A percentile compares a stretch with the other conserved stretches of the same genome.
Conservation (phyloP, 2,329 filamentous ascomycete genomes). For the Pyrenophora tritici-repentis region DNA sequence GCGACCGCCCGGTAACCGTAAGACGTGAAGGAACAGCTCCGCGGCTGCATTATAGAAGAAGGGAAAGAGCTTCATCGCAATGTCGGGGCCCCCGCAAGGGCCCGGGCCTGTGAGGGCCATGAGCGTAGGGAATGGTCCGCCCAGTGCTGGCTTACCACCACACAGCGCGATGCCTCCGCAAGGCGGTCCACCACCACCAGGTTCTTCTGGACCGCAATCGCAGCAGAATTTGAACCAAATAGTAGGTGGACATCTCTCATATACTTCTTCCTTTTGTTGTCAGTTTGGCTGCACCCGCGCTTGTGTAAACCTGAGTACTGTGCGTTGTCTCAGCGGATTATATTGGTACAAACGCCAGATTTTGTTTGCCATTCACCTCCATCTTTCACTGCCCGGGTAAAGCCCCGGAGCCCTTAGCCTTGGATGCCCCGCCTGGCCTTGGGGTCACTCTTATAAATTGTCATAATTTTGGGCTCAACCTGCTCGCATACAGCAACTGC, state of each 20-base stretch:
- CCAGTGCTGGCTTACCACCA: conserved; percentile 45
- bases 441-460: no score
- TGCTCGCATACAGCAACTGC: not conserved
- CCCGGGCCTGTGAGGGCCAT: conserved; percentile 43
- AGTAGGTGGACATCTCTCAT: conserved; percentile 62
- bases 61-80: conserved; percentile 30
- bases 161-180: conserved; percentile 55
- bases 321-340: not conserved
- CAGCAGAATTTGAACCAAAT: conserved; percentile 96
- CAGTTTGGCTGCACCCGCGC: not conserved
- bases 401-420: no score
- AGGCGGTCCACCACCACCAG: conserved; percentile 52
- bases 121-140: conserved; percentile 52
- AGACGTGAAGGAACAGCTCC: conserved; percentile 29
- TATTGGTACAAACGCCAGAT: not conserved
- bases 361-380: no score
- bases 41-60: conserved; percentile 11
- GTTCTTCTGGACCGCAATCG: conserved; percentile 63
- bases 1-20: conserved; percentile 21
- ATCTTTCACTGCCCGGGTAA: no score
- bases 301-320: not conserved
- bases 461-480: not conserved
- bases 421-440: no score
- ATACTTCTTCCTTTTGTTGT: not conserved
- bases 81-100: conserved; percentile 47